These are phyloP conservation scores for Pseudogymnoascus sp. DNA, from an alignment of 2,329 filamentous ascomycete genomes.

Conservation along the genomic window DNA sequence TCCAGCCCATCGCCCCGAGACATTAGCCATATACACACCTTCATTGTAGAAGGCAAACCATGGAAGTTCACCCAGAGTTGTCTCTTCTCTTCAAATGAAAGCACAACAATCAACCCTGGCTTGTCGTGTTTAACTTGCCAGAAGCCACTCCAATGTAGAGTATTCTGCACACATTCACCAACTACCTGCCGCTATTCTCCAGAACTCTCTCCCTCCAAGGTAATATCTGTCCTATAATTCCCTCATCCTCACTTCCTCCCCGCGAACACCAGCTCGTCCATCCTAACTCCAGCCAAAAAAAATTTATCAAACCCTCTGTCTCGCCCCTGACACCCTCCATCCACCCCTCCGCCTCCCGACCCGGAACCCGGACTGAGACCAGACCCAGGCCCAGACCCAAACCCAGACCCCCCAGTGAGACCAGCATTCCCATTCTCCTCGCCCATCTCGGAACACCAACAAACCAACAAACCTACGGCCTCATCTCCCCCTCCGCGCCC, in stretches of 20 bases:
- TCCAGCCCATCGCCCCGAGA: too few relatives aligned
- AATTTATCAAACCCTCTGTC: not conserved
- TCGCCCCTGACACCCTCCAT: not conserved
- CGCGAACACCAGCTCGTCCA: not conserved
- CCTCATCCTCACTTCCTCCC: not conserved
- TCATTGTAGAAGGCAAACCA: too few relatives aligned
- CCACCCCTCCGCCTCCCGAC: not conserved
- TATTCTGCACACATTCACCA: not conserved
- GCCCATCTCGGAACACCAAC: not conserved
- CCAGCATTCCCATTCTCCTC: not conserved
- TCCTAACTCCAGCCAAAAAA: not conserved
- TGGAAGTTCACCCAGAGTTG: too few relatives aligned
- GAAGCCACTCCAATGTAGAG: not conserved
- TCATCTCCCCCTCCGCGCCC: not conserved
- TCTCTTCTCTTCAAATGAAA: too few relatives aligned
- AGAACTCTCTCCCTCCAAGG: not conserved
- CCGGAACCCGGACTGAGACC: not conserved
- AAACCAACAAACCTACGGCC: not conserved
- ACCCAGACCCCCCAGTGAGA: not conserved
- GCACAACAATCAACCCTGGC: too few relatives aligned
- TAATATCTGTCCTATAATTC: not conserved
- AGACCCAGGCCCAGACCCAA: not conserved
- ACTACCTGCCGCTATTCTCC: not conserved
- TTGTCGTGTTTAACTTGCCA: not conserved
- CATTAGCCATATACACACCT: too few relatives aligned